phyloP scores from a whole-genome alignment of 306 rosid genomes.

The Mucuna pruriens region DNA sequence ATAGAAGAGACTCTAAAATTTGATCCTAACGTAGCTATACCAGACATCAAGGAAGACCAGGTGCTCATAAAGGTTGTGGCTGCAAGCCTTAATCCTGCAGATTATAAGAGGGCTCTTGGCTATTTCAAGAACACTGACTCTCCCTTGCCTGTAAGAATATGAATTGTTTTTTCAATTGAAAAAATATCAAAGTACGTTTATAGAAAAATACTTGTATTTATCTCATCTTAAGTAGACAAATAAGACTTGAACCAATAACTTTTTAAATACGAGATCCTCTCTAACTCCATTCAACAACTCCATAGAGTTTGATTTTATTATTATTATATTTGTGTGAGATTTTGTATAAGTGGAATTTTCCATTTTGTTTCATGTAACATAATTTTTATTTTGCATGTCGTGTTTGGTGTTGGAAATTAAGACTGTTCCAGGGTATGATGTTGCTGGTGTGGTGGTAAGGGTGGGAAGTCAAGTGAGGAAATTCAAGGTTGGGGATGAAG shows the following conservation, averaged over 20 bases:
- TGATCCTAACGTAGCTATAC: constrained; percentile 47
- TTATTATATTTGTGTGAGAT: no score
- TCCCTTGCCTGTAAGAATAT: constrained; percentile 55
- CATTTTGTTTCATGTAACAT: no score
- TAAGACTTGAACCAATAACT: no score
- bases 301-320: constrained; percentile 19
- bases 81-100: constrained; percentile 67
- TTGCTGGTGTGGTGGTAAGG: constrained; percentile 36
- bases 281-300: no score
- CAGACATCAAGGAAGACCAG: constrained; percentile 52
- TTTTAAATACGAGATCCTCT: no score
- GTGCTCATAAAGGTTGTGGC: constrained; percentile 70
- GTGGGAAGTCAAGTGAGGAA: constrained; percentile 31
- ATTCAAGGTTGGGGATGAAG: constrained; percentile 32
- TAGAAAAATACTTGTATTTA: no score
- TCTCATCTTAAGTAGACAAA: no score
- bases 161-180: no score
- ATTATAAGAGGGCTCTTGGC: constrained; percentile 60
- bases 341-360: no score
- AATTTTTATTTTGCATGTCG: background rate
- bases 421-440: constrained; percentile 23
- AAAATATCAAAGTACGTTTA: no score
- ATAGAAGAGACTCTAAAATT: constrained; percentile 54
- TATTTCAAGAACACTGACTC: constrained; percentile 34
- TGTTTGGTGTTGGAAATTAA: background rate